Evolutionary conservation across 2,329 filamentous ascomycete species (phyloP).

Genomic region (Elsinoe arachidis): DNA sequence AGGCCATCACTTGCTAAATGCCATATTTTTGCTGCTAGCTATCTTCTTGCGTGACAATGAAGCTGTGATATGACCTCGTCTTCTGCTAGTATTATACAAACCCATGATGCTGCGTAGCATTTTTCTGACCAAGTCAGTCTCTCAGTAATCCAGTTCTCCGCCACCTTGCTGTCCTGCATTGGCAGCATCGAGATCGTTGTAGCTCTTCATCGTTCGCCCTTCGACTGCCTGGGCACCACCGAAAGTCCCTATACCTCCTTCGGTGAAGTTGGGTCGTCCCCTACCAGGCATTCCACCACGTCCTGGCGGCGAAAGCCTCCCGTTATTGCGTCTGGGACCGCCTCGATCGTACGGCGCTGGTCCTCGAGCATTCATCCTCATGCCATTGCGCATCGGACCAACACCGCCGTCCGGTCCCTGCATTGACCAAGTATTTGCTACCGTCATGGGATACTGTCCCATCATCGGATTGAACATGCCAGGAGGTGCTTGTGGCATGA

Average conservation of each 20-base stretch:
- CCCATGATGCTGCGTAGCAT: background rate
- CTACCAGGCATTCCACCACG: constrained; percentile 41
- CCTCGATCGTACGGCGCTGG: constrained; percentile 25
- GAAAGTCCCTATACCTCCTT: constrained; percentile 62
- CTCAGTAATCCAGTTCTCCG: constrained; percentile 82
- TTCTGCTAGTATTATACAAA: background rate
- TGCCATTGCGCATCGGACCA: constrained; percentile 34
- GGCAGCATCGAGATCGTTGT: constrained; percentile 89
- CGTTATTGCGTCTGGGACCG: constrained; percentile 51
- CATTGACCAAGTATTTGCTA: constrained; percentile 16
- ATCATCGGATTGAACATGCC: constrained; percentile 17
- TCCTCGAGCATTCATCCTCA: constrained; percentile 15
- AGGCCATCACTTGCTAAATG: background rate
- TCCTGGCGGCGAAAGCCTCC: constrained; percentile 39
- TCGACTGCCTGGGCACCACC: constrained; percentile 87
- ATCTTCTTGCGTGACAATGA: background rate
- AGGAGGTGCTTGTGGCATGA: constrained; percentile 11
- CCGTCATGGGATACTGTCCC: constrained; percentile 18
- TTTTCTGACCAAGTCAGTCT: background rate
- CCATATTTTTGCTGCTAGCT: background rate
- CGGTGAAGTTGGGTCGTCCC: constrained; percentile 65
- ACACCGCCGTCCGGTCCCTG: constrained; percentile 26
- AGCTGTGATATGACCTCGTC: background rate
- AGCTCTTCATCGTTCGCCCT: constrained; percentile 87
- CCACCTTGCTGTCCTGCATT: constrained; percentile 44